A percentile compares a stretch with the other conserved stretches of the same genome.
These are phyloP conservation scores for Aspergillus saccharolyticus DNA, from an alignment of 495 filamentous ascomycete genomes.

Conservation along the genomic window DNA sequence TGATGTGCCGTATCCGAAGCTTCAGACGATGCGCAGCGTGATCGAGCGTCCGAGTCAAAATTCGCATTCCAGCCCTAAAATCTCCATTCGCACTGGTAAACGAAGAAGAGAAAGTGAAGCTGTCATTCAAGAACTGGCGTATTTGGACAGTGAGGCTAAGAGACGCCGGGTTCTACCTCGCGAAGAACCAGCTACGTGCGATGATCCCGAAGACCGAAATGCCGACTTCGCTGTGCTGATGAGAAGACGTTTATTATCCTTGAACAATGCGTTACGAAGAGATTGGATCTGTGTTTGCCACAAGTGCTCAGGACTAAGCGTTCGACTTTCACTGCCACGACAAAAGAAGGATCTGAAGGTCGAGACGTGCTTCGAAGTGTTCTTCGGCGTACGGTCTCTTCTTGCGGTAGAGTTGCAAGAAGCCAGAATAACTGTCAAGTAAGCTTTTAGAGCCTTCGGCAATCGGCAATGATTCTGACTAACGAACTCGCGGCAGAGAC, in stretches of 20 bases:
- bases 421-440: slow-evolving; percentile 29
- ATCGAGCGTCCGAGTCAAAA: slow-evolving; percentile 18
- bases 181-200: slow-evolving; percentile 19
- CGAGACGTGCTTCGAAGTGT: slow-evolving; percentile 22
- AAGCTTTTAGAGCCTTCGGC: slow-evolving; percentile 15
- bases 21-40: slow-evolving; percentile 14
- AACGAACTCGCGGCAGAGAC: neutral
- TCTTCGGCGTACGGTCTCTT: slow-evolving; percentile 25
- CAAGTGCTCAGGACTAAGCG: slow-evolving; percentile 29
- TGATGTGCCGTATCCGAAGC: slow-evolving; percentile 17
- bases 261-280: slow-evolving; percentile 25
- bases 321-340: slow-evolving; percentile 24
- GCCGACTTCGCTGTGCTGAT: slow-evolving; percentile 24
- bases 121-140: slow-evolving; percentile 22
- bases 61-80: slow-evolving; percentile 14
- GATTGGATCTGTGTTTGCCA: slow-evolving; percentile 29
- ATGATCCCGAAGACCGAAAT: slow-evolving; percentile 19
- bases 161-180: slow-evolving; percentile 27
- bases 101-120: slow-evolving; percentile 23
- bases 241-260: slow-evolving; percentile 25
- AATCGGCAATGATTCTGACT: slow-evolving; percentile 14
- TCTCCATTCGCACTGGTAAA: slow-evolving; percentile 23
- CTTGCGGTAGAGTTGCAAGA: slow-evolving; percentile 24
- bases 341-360: slow-evolving; percentile 12
- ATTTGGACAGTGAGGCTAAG: slow-evolving; percentile 22